A percentile compares a stretch with the other conserved stretches of the same genome.
Conservation (phyloP, 2,329 filamentous ascomycete genomes). For the Fusarium napiforme region DNA sequence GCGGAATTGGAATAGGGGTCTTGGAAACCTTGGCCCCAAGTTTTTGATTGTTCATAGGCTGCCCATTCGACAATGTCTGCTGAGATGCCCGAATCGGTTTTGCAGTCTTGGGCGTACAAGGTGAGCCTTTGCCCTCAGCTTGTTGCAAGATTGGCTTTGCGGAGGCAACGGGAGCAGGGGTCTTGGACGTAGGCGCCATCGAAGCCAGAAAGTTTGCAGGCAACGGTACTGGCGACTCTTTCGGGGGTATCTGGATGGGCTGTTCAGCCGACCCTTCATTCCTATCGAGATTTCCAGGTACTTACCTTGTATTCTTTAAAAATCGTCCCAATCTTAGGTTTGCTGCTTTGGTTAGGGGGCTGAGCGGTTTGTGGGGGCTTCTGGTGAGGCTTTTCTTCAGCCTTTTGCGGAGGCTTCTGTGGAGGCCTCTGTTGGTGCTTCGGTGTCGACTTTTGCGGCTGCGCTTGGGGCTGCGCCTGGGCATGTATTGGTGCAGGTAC, state of each 20-base stretch:
- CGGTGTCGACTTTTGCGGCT: not conserved
- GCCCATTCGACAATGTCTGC: conserved; percentile 21
- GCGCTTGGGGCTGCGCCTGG: not conserved
- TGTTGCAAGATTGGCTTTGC: conserved; percentile 28
- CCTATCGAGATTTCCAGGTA: conserved; percentile 39
- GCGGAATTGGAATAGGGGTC: conserved; percentile 50
- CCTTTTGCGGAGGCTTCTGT: not conserved
- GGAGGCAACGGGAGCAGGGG: conserved; percentile 28
- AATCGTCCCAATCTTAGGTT: conserved; percentile 39
- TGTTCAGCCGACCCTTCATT: conserved; percentile 46
- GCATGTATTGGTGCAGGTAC: not conserved
- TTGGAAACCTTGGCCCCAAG: conserved; percentile 30
- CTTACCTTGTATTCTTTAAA: conserved; percentile 50
- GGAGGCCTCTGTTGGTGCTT: not conserved
- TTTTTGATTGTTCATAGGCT: conserved; percentile 7
- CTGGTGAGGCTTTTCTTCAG: not conserved
- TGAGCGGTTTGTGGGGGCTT: conserved; percentile 11
- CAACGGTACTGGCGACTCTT: conserved; percentile 58
- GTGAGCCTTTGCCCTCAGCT: not conserved
- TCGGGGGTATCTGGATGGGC: conserved; percentile 49
- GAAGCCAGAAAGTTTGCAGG: conserved; percentile 57
- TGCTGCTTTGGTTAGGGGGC: conserved; percentile 28
- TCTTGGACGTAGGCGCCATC: conserved; percentile 48
- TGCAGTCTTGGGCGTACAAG: conserved; percentile 1
- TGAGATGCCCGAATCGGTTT: conserved; percentile 1